Conservation (phyloP, 2,329 filamentous ascomycete genomes). For the Tothia fuscella region DNA sequence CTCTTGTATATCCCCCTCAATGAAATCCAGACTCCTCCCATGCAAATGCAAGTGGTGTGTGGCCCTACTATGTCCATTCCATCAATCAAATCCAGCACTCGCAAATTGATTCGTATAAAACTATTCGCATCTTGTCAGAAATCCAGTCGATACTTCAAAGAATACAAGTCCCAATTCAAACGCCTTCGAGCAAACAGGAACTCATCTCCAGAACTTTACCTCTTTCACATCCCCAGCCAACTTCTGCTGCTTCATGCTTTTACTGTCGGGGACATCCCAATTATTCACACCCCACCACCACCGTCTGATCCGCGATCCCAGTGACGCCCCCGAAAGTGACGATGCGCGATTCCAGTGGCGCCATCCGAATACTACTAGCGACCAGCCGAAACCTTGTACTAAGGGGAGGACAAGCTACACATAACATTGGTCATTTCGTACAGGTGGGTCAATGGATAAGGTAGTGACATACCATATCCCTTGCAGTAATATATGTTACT, state of each 20-base stretch:
- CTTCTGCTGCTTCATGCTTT: background rate
- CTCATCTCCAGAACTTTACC: too few relatives aligned
- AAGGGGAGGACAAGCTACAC: slow-evolving; percentile 65
- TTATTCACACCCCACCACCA: slow-evolving; percentile 97
- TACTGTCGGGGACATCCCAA: slow-evolving; percentile 53
- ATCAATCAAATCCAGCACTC: too few relatives aligned
- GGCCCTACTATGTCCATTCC: too few relatives aligned
- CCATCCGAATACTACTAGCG: slow-evolving; percentile 76
- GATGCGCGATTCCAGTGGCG: slow-evolving; percentile 75
- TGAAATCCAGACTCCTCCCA: too few relatives aligned
- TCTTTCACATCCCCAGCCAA: slow-evolving; percentile 13
- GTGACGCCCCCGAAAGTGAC: slow-evolving; percentile 60
- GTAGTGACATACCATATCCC: slow-evolving; percentile 60
- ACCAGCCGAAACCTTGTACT: slow-evolving; percentile 80
- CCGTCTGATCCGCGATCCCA: slow-evolving; percentile 65
- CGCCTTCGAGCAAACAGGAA: too few relatives aligned
- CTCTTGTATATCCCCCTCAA: too few relatives aligned
- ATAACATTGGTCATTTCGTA: background rate
- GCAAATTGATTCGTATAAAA: too few relatives aligned
- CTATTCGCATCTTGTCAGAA: too few relatives aligned
- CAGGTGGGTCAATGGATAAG: background rate
- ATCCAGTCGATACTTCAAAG: too few relatives aligned
- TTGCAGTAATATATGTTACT: slow-evolving; percentile 70
- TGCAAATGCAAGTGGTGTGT: too few relatives aligned
- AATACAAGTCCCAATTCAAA: too few relatives aligned